Base-by-base conservation (phyloP, 257 asterid species). In the Verbascum thapsus region DNA sequence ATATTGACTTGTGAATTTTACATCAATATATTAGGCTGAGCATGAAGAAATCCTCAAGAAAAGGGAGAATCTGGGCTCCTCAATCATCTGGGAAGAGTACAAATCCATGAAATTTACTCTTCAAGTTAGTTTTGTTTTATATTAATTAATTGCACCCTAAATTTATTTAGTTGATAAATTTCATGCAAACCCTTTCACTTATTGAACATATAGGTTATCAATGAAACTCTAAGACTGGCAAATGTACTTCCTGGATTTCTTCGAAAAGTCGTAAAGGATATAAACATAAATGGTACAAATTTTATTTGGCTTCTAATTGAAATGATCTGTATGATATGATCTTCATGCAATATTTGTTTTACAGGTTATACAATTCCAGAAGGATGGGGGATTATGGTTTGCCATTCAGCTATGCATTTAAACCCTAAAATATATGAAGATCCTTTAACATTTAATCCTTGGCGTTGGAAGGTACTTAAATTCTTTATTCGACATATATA, bases 101-200 rank as follows among this genome's bases (percentile, higher is more conserved):
- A 74, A 69, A 43, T 74, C 76, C 13, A 74, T 74, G 80, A 69
- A 76, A 20, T 74, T 74, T 63, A 72, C 77, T 23, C 73, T 38
- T 6, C 73, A 66, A 34, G 77, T 57, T 30, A 40, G 15, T 19
- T 37, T 39, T 38, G 17, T 55, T 12, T 1, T 26, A 26, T 26
- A 26, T 5, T 26, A 26, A 1, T 26, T 26, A n/a, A n/a, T n/a
- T n/a, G 5, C 32, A 26, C 32, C 32, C 32, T 26, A 26, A 26
- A 26, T 26, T 26, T 26, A 26, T 26, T 26, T 26, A 1, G 5
- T 2, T 2, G 32, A 26, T n/a, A 26, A 26, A 26, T 26, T 26
- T 1, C 32, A 26, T 26, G 32, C 32, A 26, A 2, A 2, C 32
- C 32, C 32, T 5, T 5, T 26, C 32, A 26, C 32, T 1, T 26